Conservation (phyloP, 805 yeast genomes). For the Candida morakotiae region DNA sequence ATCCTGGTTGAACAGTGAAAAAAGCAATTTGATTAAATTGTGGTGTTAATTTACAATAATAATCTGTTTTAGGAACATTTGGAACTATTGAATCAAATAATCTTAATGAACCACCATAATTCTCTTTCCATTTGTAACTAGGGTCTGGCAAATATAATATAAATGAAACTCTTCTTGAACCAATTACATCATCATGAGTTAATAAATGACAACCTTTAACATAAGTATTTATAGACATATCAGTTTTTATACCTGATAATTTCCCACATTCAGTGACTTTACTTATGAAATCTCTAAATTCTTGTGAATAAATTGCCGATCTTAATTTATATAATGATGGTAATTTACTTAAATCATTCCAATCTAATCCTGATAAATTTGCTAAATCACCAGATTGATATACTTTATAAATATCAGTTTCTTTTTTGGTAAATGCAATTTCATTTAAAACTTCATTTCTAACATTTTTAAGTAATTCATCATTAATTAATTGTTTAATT, state of each 20-base stretch:
- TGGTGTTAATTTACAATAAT: conserved; percentile 67
- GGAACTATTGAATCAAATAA: conserved; percentile 82
- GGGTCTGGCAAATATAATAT: conserved; percentile 93
- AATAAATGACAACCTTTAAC: conserved; percentile 89
- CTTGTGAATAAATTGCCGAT: conserved; percentile 82
- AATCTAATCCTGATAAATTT: conserved; percentile 79
- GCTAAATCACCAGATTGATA: conserved; percentile 89
- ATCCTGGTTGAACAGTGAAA: conserved; percentile 93
- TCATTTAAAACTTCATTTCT: conserved; percentile 78
- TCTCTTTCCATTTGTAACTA: conserved; percentile 80
- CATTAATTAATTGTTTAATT: conserved; percentile 68
- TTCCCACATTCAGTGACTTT: conserved; percentile 84
- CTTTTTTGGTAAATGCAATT: conserved; percentile 89
- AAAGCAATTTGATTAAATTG: conserved; percentile 95
- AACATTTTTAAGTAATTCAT: conserved; percentile 70
- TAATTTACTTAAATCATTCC: conserved; percentile 67
- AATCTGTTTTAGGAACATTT: conserved; percentile 85
- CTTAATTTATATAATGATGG: conserved; percentile 76
- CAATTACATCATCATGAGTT: conserved; percentile 97
- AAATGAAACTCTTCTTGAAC: conserved; percentile 88
- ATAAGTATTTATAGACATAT: conserved; percentile 88
- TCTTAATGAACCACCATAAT: conserved; percentile 90
- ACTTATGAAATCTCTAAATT: conserved; percentile 75
- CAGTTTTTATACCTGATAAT: conserved; percentile 85
- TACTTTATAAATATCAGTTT: conserved; percentile 94